A percentile compares a stretch with the other conserved stretches of the same genome.
Evolutionary conservation across 2,329 filamentous ascomycete genomes (phyloP).

Genomic region (Pleoardoris graminearum): DNA sequence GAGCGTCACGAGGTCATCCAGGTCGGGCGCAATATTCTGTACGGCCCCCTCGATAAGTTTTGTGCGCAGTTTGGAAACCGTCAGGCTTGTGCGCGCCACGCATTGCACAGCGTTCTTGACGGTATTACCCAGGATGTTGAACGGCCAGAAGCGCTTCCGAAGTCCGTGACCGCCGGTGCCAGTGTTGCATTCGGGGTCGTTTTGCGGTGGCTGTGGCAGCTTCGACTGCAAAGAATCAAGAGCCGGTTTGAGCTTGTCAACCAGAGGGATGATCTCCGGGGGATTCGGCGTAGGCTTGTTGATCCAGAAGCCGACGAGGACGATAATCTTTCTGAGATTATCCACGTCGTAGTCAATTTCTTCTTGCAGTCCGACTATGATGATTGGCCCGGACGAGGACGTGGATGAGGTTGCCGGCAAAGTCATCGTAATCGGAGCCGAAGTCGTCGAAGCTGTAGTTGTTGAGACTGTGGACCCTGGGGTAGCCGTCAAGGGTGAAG

Average conservation of each 20-base stretch:
- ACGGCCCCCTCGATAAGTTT: not conserved
- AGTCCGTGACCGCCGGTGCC: not conserved
- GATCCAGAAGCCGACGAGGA: not conserved
- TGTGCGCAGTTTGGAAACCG: not conserved
- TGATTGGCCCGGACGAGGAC: not conserved
- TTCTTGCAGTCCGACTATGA: not conserved
- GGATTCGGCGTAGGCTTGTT: not conserved
- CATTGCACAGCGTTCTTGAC: not conserved
- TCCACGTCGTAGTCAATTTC: not conserved
- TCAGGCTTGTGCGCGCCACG: not conserved
- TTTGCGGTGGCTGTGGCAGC: not conserved
- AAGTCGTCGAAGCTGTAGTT: not conserved
- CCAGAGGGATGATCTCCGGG: not conserved
- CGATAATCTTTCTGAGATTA: not conserved
- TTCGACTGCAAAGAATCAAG: not conserved
- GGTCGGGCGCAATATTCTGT: not conserved
- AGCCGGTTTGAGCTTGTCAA: not conserved
- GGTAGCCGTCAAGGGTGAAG: not conserved
- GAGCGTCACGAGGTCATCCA: not conserved
- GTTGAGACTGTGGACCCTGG: not conserved
- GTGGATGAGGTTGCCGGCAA: not conserved
- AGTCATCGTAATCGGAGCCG: not conserved
- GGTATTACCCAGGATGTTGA: not conserved
- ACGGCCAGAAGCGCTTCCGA: not conserved
- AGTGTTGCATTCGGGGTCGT: not conserved